Percentiles rank a stretch among this genome's conserved stretches.
Evolutionary conservation across 768 basidiomycete species (phyloP).

Genomic region (Lanmaoa rubissima): DNA sequence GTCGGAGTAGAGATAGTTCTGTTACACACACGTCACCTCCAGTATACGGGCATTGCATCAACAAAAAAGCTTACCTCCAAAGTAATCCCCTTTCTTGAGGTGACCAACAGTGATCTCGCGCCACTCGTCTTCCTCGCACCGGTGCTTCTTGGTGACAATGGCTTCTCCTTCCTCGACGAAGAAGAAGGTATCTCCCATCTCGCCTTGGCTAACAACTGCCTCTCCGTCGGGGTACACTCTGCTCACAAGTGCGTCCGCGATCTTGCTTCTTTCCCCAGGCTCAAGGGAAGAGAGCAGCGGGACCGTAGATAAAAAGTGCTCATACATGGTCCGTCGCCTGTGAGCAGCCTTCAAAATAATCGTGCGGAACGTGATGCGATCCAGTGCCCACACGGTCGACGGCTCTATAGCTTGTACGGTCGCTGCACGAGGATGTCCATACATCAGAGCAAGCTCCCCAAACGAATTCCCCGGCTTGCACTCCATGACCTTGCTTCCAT

Average conservation of each 20-base stretch:
- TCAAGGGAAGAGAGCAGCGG: slow-evolving; percentile 83
- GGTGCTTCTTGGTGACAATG: slow-evolving; percentile 73
- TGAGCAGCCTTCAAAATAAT: slow-evolving; percentile 94
- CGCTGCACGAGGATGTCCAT: slow-evolving; percentile 93
- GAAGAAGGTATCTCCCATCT: slow-evolving; percentile 96
- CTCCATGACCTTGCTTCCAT: slow-evolving; percentile 81
- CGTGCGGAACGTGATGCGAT: slow-evolving; percentile 97
- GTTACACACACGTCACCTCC: slow-evolving; percentile 14
- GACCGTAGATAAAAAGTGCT: slow-evolving; percentile 91
- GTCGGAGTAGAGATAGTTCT: slow-evolving; percentile 90
- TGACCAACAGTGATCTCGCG: slow-evolving; percentile 71
- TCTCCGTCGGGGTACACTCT: slow-evolving; percentile 79
- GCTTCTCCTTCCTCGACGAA: slow-evolving; percentile 96
- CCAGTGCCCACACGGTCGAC: slow-evolving; percentile 90
- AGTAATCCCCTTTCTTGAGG: slow-evolving; percentile 92
- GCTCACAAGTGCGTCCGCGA: slow-evolving; percentile 92
- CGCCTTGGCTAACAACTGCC: slow-evolving; percentile 87
- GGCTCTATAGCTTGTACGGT: slow-evolving; percentile 84
- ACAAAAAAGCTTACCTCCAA: slow-evolving; percentile 71
- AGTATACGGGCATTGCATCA: neutral
- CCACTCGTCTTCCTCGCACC: slow-evolving; percentile 53
- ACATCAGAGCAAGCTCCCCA: slow-evolving; percentile 97
- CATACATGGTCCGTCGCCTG: slow-evolving; percentile 91
- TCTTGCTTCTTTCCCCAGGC: slow-evolving; percentile 90
- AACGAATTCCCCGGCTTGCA: slow-evolving; percentile 86